phyloP scores from a whole-genome alignment of 2,329 filamentous ascomycete species.

The Stagonosporopsis chrysanthemi region DNA sequence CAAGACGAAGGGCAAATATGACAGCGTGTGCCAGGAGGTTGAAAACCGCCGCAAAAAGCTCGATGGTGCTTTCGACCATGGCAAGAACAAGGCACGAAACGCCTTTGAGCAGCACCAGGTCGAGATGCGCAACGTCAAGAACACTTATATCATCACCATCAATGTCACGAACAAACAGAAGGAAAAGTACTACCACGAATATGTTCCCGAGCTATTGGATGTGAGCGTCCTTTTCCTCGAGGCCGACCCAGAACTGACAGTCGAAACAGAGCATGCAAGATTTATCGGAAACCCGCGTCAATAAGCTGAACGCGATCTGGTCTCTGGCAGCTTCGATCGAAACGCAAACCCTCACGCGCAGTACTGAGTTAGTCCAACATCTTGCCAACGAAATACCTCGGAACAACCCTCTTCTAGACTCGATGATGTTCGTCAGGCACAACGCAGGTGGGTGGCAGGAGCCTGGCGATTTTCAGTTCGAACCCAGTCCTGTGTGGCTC shows the following conservation, averaged over 20 bases:
- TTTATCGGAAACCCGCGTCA: conserved; percentile 85
- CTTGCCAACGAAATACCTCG: conserved; percentile 82
- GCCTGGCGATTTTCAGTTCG: conserved; percentile 83
- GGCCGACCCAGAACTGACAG: conserved; percentile 9
- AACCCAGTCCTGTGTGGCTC: conserved; percentile 96
- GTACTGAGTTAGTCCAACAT: conserved; percentile 74
- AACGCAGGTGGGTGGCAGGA: conserved; percentile 86
- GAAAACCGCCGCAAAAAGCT: conserved; percentile 94
- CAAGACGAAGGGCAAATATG: conserved; percentile 93
- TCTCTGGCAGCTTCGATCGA: conserved; percentile 80
- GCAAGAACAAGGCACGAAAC: conserved; percentile 86
- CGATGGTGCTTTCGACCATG: conserved; percentile 85
- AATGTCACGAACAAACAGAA: conserved; percentile 98
- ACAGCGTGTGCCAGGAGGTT: conserved; percentile 90
- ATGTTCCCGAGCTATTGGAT: conserved; percentile 91
- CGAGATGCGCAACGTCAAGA: conserved; percentile 98
- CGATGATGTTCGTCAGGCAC: conserved; percentile 97
- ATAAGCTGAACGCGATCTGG: conserved; percentile 88
- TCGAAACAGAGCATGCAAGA: conserved; percentile 75
- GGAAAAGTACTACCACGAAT: conserved; percentile 96
- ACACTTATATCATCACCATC: conserved; percentile 95
- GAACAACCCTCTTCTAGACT: conserved; percentile 88
- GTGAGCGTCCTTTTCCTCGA: conserved; percentile 55
- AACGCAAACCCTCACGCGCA: conserved; percentile 76
- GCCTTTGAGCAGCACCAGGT: conserved; percentile 90